Conservation (phyloP, 2,329 filamentous ascomycete genomes). For the Aspergillus sp. region DNA sequence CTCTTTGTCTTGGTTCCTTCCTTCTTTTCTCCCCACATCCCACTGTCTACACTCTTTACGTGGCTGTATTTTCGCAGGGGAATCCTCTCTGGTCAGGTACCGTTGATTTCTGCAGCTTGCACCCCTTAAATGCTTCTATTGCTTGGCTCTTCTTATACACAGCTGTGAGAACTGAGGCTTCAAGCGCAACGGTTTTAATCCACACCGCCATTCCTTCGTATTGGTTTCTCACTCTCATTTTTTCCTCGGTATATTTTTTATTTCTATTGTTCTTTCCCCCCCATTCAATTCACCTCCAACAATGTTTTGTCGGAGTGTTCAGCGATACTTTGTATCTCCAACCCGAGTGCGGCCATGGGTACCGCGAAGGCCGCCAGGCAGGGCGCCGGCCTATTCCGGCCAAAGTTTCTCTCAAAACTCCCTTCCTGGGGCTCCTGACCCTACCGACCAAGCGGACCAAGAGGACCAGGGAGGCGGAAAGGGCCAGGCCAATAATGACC, state of each 20-base stretch:
- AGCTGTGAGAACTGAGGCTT: neutral
- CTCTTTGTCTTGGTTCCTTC: constrained; percentile 9
- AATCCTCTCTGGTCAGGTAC: constrained; percentile 1
- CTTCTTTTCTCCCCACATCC: constrained; percentile 4
- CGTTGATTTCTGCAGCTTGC: neutral
- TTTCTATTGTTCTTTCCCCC: neutral
- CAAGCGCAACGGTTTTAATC: neutral
- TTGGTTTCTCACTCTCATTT: neutral
- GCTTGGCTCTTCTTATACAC: constrained; percentile 1
- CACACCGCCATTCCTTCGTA: neutral
- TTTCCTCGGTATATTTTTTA: neutral
- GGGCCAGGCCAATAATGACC: constrained; percentile 25
- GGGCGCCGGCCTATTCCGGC: constrained; percentile 13
- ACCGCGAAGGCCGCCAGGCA: constrained; percentile 11
- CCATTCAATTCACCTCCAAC: neutral
- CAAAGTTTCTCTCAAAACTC: constrained; percentile 26
- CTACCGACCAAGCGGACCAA: constrained; percentile 30
- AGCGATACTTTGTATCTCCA: constrained; percentile 20
- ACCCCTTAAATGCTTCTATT: constrained; percentile 8
- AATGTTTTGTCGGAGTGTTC: constrained; percentile 25
- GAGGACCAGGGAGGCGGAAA: constrained; percentile 30
- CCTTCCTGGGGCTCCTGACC: constrained; percentile 24
- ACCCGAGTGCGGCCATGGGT: constrained; percentile 20
- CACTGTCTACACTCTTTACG: constrained; percentile 16
- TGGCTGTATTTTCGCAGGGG: constrained; percentile 15